These are phyloP conservation scores for Filosporella fistucella DNA, from an alignment of 495 filamentous ascomycete genomes.

Conservation along the genomic window DNA sequence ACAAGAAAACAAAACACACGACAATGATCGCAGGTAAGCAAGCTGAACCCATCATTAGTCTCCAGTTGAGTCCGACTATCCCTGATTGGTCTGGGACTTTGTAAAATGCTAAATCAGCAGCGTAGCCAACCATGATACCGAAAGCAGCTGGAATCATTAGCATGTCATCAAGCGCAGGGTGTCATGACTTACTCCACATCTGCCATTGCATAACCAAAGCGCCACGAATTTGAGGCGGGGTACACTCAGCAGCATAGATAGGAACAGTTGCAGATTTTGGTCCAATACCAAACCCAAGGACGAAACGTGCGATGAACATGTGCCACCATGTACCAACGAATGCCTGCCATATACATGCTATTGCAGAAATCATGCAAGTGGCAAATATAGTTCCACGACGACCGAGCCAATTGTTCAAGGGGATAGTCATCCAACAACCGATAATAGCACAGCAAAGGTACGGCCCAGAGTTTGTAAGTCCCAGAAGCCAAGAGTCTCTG, in stretches of 20 bases:
- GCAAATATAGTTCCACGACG: conserved; percentile 66
- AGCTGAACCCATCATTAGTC: conserved; percentile 78
- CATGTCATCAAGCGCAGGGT: not conserved
- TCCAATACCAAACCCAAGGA: conserved; percentile 73
- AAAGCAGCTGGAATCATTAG: conserved; percentile 43
- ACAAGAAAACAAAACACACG: conserved; percentile 46
- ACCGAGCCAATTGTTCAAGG: conserved; percentile 61
- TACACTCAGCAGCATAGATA: conserved; percentile 72
- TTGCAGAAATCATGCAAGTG: conserved; percentile 31
- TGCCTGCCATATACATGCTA: conserved; percentile 25
- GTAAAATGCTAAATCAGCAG: conserved; percentile 68
- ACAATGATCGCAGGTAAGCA: conserved; percentile 71
- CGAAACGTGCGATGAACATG: conserved; percentile 55
- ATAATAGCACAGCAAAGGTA: conserved; percentile 34
- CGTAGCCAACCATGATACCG: conserved; percentile 75
- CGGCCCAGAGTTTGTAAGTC: conserved; percentile 54
- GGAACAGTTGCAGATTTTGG: conserved; percentile 50
- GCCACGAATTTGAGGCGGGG: conserved; percentile 68
- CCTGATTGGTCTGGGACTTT: conserved; percentile 47
- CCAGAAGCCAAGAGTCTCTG: conserved; percentile 53
- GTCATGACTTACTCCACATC: conserved; percentile 36
- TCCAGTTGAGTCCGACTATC: conserved; percentile 71
- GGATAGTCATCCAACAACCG: conserved; percentile 68
- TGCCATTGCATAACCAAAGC: conserved; percentile 85
- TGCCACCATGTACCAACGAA: conserved; percentile 58